Conservation (phyloP, 805 yeast species). For the Torulaspora delbrueckii region DNA sequence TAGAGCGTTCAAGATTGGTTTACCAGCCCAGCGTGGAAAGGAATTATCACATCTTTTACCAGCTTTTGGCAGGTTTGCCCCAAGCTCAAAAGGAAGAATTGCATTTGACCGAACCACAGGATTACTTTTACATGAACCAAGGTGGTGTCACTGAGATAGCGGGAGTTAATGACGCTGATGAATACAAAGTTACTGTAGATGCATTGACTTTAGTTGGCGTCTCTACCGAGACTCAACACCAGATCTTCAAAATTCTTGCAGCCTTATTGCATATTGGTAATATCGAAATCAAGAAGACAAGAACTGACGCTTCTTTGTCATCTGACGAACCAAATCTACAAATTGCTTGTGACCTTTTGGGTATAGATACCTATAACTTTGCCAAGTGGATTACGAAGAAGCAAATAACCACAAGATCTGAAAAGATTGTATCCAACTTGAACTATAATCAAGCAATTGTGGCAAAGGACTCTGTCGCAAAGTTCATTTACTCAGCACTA, state of each 20-base stretch:
- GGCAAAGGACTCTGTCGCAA: slow-evolving; percentile 93
- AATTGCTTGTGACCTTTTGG: slow-evolving; percentile 80
- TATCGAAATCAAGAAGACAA: slow-evolving; percentile 76
- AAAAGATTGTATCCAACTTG: slow-evolving; percentile 80
- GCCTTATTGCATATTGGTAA: slow-evolving; percentile 92
- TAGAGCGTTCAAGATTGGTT: slow-evolving; percentile 91
- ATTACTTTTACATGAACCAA: slow-evolving; percentile 80
- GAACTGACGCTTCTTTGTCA: slow-evolving; percentile 75
- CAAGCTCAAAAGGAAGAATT: slow-evolving; percentile 49
- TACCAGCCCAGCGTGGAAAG: slow-evolving; percentile 87
- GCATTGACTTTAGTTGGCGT: slow-evolving; percentile 82
- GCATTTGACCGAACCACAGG: slow-evolving; percentile 59
- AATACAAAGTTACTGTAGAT: slow-evolving; percentile 66
- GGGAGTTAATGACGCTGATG: slow-evolving; percentile 77
- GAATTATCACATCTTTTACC: slow-evolving; percentile 93
- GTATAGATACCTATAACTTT: slow-evolving; percentile 66
- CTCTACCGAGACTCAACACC: slow-evolving; percentile 49
- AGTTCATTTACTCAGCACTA: slow-evolving; percentile 83
- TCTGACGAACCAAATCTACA: slow-evolving; percentile 82
- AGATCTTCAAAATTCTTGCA: slow-evolving; percentile 74
- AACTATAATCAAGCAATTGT: slow-evolving; percentile 81
- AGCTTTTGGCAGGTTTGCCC: slow-evolving; percentile 69
- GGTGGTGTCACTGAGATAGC: slow-evolving; percentile 71
- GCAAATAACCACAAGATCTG: slow-evolving; percentile 88
- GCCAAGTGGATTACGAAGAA: slow-evolving; percentile 91